These are phyloP conservation scores for Dactylellina haptotyla DNA, from an alignment of 2,329 filamentous ascomycete genomes.

Conservation along the genomic window DNA sequence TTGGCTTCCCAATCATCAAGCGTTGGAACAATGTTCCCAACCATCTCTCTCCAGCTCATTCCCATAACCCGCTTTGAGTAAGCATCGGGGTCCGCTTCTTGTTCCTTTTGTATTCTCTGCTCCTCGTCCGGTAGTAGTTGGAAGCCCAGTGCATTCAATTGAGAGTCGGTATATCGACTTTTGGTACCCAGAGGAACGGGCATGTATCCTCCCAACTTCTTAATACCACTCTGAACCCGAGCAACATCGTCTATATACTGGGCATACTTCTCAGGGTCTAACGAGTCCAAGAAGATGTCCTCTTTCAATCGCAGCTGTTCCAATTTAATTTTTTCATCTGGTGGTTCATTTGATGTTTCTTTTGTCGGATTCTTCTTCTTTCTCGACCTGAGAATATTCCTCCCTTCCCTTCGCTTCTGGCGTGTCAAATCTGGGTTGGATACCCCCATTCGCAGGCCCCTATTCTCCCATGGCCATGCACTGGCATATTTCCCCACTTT, in stretches of 20 bases:
- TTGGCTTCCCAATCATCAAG: slow-evolving; percentile 11
- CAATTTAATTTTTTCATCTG: background rate
- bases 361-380: background rate
- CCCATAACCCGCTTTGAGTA: slow-evolving; percentile 11
- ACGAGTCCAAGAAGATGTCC: background rate
- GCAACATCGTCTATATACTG: background rate
- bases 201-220: slow-evolving; percentile 8
- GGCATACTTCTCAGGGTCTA: background rate
- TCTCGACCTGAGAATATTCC: background rate
- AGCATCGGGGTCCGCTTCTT: background rate
- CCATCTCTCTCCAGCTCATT: background rate
- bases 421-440: too few species aligned
- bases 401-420: too few species aligned
- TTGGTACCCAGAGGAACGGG: slow-evolving; percentile 15
- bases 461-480: too few species aligned
- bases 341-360: background rate
- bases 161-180: background rate
- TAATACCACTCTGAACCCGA: background rate
- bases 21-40: slow-evolving; percentile 2
- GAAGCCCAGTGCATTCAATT: background rate
- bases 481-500: too few species aligned
- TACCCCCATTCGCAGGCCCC: too few species aligned
- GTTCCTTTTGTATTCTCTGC: background rate
- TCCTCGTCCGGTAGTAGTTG: background rate
- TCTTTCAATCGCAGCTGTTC: background rate